A percentile compares a stretch with the other conserved stretches of the same genome.
Conservation (phyloP, 2,329 filamentous ascomycete genomes). For the Myotisia sp. region DNA sequence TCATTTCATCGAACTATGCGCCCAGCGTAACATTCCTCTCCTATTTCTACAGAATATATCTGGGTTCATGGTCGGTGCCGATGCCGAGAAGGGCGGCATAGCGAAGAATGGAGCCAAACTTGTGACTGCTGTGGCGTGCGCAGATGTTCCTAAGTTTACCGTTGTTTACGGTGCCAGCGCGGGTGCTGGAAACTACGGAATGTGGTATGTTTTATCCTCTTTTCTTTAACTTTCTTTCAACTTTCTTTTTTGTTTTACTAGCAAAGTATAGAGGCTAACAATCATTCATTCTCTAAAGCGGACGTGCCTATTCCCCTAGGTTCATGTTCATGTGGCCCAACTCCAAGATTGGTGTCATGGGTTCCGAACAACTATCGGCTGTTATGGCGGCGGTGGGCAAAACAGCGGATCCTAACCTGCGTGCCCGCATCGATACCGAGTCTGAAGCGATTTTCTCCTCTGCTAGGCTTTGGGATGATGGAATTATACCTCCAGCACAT, state of each 20-base stretch:
- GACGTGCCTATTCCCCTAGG: conserved; percentile 77
- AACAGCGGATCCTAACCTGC: conserved; percentile 63
- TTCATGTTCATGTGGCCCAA: conserved; percentile 98
- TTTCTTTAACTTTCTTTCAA: not conserved
- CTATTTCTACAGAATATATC: conserved; percentile 94
- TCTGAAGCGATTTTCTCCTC: conserved; percentile 80
- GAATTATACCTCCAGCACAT: conserved; percentile 63
- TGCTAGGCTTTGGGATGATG: conserved; percentile 82
- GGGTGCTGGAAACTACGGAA: conserved; percentile 93
- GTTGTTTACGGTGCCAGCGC: conserved; percentile 89
- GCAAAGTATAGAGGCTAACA: not conserved
- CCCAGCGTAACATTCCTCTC: conserved; percentile 75
- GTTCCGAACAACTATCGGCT: conserved; percentile 72
- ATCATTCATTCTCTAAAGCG: conserved; percentile 34
- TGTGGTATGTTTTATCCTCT: conserved; percentile 49
- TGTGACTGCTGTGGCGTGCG: conserved; percentile 86
- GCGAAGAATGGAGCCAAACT: conserved; percentile 97
- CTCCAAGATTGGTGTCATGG: conserved; percentile 93
- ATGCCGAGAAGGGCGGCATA: conserved; percentile 86
- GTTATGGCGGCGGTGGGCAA: conserved; percentile 94
- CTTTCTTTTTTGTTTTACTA: not conserved
- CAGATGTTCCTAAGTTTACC: conserved; percentile 90
- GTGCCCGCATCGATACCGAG: conserved; percentile 73
- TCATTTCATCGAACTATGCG: conserved; percentile 91
- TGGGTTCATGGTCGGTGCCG: conserved; percentile 93